Conservation (phyloP, 169 alveolate species). For the Plasmodium chabaudi region DNA sequence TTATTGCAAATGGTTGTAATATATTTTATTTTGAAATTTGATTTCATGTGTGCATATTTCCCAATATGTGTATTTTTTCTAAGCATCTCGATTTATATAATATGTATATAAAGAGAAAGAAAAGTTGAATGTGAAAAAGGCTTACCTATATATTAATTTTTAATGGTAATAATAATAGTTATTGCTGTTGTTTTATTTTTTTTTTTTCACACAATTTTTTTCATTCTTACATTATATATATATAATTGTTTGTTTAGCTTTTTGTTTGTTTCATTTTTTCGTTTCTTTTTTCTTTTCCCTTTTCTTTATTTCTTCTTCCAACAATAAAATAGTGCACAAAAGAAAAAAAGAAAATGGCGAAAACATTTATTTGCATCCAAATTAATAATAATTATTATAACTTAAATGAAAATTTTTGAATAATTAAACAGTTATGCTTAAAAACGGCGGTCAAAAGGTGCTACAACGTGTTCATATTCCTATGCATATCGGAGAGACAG, state of each 20-base stretch:
- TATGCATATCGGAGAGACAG: too few species aligned
- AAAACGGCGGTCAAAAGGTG: too few species aligned
- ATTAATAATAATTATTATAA: constrained; percentile 2
- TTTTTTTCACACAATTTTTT: background rate
- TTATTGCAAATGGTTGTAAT: background rate
- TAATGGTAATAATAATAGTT: too few species aligned
- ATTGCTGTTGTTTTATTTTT: too few species aligned
- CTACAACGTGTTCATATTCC: too few species aligned
- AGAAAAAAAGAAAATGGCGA: background rate
- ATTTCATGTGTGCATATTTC: background rate
- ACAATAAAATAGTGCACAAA: constrained; percentile 5
- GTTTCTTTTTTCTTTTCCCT: background rate
- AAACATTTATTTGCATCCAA: background rate
- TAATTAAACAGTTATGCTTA: too few species aligned
- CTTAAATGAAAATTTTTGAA: background rate
- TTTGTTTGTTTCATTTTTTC: background rate
- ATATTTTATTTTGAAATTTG: background rate
- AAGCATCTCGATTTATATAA: background rate
- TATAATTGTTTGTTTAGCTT: background rate
- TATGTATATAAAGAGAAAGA: background rate
- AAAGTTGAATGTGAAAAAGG: too few species aligned
- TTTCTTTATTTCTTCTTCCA: constrained; percentile 1
- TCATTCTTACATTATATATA: background rate
- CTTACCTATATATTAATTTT: too few species aligned
- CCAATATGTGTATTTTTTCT: background rate